Percentiles rank a stretch among this genome's conserved stretches.
These are phyloP conservation scores for Solanum medicagineum DNA, from an alignment of 257 asterid genomes.

Conservation along the genomic window DNA sequence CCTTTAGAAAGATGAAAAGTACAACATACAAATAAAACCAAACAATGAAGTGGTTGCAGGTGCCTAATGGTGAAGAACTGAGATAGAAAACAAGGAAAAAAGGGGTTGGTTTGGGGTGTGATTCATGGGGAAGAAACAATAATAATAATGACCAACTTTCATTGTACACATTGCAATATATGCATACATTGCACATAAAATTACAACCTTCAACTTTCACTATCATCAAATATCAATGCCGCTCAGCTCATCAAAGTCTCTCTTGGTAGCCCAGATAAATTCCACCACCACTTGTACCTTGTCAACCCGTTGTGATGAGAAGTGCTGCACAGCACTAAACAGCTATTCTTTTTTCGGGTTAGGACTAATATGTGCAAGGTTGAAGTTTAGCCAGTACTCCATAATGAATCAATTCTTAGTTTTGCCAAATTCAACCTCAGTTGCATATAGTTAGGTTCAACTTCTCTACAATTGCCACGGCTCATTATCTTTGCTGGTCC, in stretches of 20 bases:
- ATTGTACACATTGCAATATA: not conserved
- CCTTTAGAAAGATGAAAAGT: not conserved
- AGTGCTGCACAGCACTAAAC: constrained; percentile 54
- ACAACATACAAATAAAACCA: not conserved
- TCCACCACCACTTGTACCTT: constrained; percentile 68
- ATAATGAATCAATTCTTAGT: constrained; percentile 63
- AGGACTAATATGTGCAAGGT: constrained; percentile 42
- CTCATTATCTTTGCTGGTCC: constrained; percentile 37
- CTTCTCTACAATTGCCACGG: constrained; percentile 32
- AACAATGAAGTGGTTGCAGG: not conserved
- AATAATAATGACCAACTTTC: not conserved
- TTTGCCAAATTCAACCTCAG: constrained; percentile 51
- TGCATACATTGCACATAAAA: constrained; percentile 13
- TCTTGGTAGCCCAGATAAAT: constrained; percentile 60
- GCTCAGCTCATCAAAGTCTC: constrained; percentile 29
- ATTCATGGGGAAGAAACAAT: not conserved
- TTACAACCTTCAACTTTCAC: not conserved
- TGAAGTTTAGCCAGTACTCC: constrained; percentile 68
- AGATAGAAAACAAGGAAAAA: not conserved
- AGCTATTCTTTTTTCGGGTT: constrained; percentile 58
- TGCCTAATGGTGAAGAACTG: not conserved
- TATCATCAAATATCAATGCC: constrained; percentile 19
- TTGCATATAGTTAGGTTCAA: constrained; percentile 32
- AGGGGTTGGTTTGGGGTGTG: not conserved
- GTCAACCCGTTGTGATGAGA: constrained; percentile 59